A percentile compares a stretch with the other conserved stretches of the same genome.
These are phyloP conservation scores for Phylloporus rhodoxanthus DNA, from an alignment of 768 basidiomycete genomes.

Conservation along the genomic window DNA sequence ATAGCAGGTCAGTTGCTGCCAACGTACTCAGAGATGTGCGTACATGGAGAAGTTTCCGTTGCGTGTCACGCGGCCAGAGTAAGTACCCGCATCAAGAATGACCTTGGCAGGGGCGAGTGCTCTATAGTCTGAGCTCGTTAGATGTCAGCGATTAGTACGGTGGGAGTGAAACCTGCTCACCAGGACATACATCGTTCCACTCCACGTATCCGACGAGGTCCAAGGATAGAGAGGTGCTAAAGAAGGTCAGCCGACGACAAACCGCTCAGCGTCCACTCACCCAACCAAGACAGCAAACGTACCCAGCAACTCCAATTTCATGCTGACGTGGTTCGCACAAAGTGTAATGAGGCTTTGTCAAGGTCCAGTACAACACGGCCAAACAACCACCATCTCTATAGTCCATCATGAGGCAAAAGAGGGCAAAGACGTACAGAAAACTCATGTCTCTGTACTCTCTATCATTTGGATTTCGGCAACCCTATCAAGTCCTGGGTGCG, in stretches of 20 bases:
- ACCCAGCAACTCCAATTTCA: conserved; percentile 12
- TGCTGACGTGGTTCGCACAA: conserved; percentile 5
- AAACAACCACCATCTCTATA: conserved; percentile 16
- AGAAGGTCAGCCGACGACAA: not conserved
- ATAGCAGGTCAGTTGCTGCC: conserved; percentile 8
- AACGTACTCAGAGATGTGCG: conserved; percentile 17
- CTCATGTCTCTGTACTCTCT: conserved; percentile 88
- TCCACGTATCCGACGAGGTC: conserved; percentile 58
- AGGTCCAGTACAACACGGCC: conserved; percentile 16
- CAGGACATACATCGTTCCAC: conserved; percentile 67
- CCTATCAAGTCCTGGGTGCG: conserved; percentile 87
- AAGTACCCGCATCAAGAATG: conserved; percentile 53
- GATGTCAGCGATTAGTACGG: conserved; percentile 7
- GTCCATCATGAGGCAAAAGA: conserved; percentile 79
- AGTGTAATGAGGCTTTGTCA: not conserved
- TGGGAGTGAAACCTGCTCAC: conserved; percentile 32
- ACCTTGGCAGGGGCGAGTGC: conserved; percentile 54
- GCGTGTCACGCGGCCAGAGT: conserved; percentile 46
- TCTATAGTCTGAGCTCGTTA: conserved; percentile 26
- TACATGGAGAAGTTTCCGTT: conserved; percentile 68
- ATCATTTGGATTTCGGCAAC: conserved; percentile 86
- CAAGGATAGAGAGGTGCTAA: conserved; percentile 34
- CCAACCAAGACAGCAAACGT: conserved; percentile 10
- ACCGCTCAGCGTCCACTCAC: conserved; percentile 1
- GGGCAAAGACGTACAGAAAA: conserved; percentile 91